Conservation (phyloP, 2,329 filamentous ascomycete species). For the Colletotrichum sublineola region DNA sequence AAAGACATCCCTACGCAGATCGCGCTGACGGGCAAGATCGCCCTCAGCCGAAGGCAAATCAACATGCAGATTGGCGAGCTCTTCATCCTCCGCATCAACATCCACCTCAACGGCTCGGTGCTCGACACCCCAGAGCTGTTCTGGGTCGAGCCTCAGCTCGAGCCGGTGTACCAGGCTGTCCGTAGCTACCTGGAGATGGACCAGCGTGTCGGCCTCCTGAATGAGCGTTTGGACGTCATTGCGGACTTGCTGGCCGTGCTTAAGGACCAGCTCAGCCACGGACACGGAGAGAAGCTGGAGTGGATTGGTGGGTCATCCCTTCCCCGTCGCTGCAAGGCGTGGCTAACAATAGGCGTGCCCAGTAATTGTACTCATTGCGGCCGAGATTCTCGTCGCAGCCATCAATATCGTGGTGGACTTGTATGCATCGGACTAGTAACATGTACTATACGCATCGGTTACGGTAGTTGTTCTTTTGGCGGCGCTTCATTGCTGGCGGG, state of each 20-base stretch:
- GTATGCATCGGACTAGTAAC: constrained; percentile 67
- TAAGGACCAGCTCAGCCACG: constrained; percentile 95
- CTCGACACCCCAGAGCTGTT: constrained; percentile 97
- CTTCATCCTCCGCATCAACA: constrained; percentile 97
- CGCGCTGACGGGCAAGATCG: constrained; percentile 91
- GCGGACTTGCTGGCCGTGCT: constrained; percentile 91
- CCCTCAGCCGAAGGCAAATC: constrained; percentile 88
- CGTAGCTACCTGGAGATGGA: constrained; percentile 98
- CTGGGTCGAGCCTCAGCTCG: constrained; percentile 97
- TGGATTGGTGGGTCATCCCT: constrained; percentile 80
- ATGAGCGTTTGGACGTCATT: constrained; percentile 92
- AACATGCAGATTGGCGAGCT: constrained; percentile 99
- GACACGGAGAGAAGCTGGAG: constrained; percentile 89
- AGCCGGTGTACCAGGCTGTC: constrained; percentile 96
- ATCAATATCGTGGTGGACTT: constrained; percentile 97
- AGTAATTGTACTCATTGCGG: constrained; percentile 96
- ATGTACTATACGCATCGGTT: not conserved
- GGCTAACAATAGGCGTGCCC: constrained; percentile 39
- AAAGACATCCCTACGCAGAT: constrained; percentile 95
- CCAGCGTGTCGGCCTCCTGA: constrained; percentile 89
- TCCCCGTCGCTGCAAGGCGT: constrained; percentile 7
- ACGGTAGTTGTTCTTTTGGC: constrained; percentile 4
- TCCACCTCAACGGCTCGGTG: constrained; percentile 96
- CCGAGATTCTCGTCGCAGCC: constrained; percentile 91
- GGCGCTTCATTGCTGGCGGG: constrained; percentile 5